These are phyloP conservation scores for Colletotrichum costaricense DNA, from an alignment of 2,329 filamentous ascomycete genomes.

Conservation along the genomic window DNA sequence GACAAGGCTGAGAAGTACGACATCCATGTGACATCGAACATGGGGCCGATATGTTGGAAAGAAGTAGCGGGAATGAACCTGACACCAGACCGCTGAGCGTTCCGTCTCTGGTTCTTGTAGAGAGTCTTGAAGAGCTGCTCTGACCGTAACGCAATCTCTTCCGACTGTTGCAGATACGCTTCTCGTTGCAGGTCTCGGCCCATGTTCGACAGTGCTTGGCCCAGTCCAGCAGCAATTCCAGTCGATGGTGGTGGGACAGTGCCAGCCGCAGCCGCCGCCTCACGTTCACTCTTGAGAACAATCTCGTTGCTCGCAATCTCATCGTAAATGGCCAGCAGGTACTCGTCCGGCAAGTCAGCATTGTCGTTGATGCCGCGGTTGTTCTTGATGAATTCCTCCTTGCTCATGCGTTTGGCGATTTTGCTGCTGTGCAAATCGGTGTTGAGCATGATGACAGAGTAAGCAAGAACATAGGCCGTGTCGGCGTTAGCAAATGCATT, in stretches of 20 bases:
- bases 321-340: conserved; percentile 88
- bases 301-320: conserved; percentile 95
- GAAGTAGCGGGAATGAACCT: conserved; percentile 93
- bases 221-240: conserved; percentile 84
- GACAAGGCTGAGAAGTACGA: conserved; percentile 96
- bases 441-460: conserved; percentile 97
- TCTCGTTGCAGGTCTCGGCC: conserved; percentile 92
- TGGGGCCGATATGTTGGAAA: conserved; percentile 93
- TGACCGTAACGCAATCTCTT: conserved; percentile 82
- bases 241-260: conserved; percentile 67
- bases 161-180: conserved; percentile 93
- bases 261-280: conserved; percentile 85
- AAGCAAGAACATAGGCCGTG: conserved; percentile 94
- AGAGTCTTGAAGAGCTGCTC: conserved; percentile 93
- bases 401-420: conserved; percentile 87
- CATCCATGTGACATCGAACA: conserved; percentile 99
- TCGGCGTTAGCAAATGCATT: conserved; percentile 98
- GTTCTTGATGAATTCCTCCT: conserved; percentile 98
- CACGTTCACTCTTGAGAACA: conserved; percentile 90
- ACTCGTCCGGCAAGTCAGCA: conserved; percentile 91
- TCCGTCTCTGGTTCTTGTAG: conserved; percentile 88
- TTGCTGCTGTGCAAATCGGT: conserved; percentile 95
- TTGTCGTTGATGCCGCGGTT: conserved; percentile 98
- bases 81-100: conserved; percentile 74
- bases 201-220: conserved; percentile 90